phyloP scores from a whole-genome alignment of 176 grass and related monocot genomes.

The Carex scoparia region DNA sequence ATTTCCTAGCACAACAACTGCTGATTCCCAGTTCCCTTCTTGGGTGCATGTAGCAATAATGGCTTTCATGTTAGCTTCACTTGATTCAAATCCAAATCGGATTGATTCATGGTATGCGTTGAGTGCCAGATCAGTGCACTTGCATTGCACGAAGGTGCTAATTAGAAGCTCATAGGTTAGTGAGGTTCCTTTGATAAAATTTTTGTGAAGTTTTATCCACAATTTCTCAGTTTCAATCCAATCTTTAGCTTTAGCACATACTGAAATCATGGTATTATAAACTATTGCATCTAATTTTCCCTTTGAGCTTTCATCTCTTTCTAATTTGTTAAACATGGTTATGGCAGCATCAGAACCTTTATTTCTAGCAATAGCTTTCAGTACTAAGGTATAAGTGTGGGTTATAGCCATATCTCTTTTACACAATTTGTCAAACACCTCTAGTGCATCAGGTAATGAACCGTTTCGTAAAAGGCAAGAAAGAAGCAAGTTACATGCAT shows the following conservation, averaged over 20 bases:
- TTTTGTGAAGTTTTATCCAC: slow-evolving; percentile 58
- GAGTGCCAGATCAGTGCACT: slow-evolving; percentile 60
- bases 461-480: slow-evolving; percentile 42
- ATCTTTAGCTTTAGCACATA: slow-evolving; percentile 62
- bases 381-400: slow-evolving; percentile 71
- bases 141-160: slow-evolving; percentile 86
- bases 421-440: slow-evolving; percentile 56
- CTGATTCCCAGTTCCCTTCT: slow-evolving; percentile 81
- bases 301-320: slow-evolving; percentile 38
- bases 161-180: slow-evolving; percentile 78
- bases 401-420: slow-evolving; percentile 42
- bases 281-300: slow-evolving; percentile 57
- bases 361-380: slow-evolving; percentile 51
- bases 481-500: slow-evolving; percentile 81
- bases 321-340: slow-evolving; percentile 48
- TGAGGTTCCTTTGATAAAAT: slow-evolving; percentile 46
- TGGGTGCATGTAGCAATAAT: slow-evolving; percentile 74
- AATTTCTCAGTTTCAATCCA: slow-evolving; percentile 61
- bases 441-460: slow-evolving; percentile 39
- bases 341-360: slow-evolving; percentile 45
- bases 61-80: slow-evolving; percentile 76
- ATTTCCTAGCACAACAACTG: slow-evolving; percentile 47
- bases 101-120: slow-evolving; percentile 80
- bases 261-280: slow-evolving; percentile 89
- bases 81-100: slow-evolving; percentile 44